phyloP scores from a whole-genome alignment of 495 filamentous ascomycete species.

The Neurospora pannonica region DNA sequence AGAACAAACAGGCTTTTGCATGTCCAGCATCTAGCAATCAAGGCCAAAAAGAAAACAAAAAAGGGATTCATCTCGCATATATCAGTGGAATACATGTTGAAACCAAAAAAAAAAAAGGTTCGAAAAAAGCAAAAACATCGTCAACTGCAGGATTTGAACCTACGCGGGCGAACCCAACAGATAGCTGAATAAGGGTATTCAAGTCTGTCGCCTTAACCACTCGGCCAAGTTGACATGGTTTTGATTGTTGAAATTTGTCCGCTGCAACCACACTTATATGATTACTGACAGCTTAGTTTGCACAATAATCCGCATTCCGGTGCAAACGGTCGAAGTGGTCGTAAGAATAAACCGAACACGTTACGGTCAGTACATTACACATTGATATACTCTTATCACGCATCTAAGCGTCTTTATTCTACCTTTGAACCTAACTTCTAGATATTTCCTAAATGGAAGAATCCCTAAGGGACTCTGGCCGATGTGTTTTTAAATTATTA shows the following conservation, averaged over 20 bases:
- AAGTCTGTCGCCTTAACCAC: constrained; percentile 25
- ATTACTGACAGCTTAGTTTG: no score
- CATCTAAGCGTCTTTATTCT: no score
- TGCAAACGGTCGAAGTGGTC: no score
- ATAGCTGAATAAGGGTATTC: constrained; percentile 17
- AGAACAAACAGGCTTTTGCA: background rate
- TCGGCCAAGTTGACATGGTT: constrained; percentile 18
- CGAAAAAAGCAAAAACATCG: constrained; percentile 1
- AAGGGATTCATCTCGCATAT: background rate
- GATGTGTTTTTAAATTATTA: no score
- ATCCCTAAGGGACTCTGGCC: no score
- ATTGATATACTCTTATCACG: no score
- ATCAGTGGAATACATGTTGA: background rate
- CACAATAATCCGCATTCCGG: no score
- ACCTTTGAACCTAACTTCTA: no score
- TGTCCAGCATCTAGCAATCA: background rate
- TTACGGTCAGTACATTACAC: no score
- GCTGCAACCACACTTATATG: background rate
- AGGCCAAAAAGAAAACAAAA: background rate
- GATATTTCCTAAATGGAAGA: no score
- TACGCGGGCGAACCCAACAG: constrained; percentile 23
- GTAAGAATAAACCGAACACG: no score
- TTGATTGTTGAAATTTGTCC: background rate
- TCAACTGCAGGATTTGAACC: constrained; percentile 21
- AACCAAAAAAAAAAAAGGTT: background rate